Evolutionary conservation across 805 yeast genomes (phyloP).

Genomic region (Kodamaea jinghongensis): DNA sequence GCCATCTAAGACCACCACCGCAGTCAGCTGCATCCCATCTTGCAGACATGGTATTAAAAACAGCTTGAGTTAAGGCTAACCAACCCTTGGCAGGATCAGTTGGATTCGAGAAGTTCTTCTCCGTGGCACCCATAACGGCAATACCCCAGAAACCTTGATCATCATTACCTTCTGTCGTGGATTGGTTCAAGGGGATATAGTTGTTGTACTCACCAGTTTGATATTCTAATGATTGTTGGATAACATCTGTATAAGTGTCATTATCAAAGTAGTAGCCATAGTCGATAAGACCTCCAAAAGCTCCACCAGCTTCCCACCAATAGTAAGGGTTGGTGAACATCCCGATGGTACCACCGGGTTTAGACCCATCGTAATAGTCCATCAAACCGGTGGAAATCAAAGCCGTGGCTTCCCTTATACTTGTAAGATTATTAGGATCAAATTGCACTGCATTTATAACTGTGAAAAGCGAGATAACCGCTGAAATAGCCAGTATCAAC

Average conservation of each 20-base stretch:
- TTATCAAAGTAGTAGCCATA: slow-evolving; percentile 71
- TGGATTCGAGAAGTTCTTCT: slow-evolving; percentile 71
- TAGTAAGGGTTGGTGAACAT: slow-evolving; percentile 88
- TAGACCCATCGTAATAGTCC: slow-evolving; percentile 73
- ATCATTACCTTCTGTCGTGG: slow-evolving; percentile 94
- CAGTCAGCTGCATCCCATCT: slow-evolving; percentile 41
- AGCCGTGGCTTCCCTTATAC: slow-evolving; percentile 55
- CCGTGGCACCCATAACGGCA: slow-evolving; percentile 90
- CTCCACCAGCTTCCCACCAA: slow-evolving; percentile 99
- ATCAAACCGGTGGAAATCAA: slow-evolving; percentile 67
- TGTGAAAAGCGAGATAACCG: slow-evolving; percentile 8
- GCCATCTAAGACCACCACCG: slow-evolving; percentile 47
- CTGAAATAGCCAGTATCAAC: slow-evolving; percentile 1
- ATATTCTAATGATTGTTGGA: slow-evolving; percentile 61
- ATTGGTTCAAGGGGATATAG: slow-evolving; percentile 84
- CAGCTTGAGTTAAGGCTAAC: slow-evolving; percentile 42
- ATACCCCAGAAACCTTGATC: slow-evolving; percentile 98
- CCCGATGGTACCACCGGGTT: slow-evolving; percentile 77
- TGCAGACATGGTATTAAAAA: slow-evolving; percentile 44
- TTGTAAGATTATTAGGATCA: slow-evolving; percentile 40
- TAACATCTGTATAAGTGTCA: slow-evolving; percentile 56
- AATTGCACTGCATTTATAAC: slow-evolving; percentile 22
- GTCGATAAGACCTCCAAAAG: slow-evolving; percentile 85
- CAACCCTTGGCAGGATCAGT: slow-evolving; percentile 32
- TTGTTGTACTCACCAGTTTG: slow-evolving; percentile 69